A percentile compares a stretch with the other conserved stretches of the same genome.
phyloP scores from a whole-genome alignment of 768 basidiomycete genomes.

The Rhodocollybia butyracea region DNA sequence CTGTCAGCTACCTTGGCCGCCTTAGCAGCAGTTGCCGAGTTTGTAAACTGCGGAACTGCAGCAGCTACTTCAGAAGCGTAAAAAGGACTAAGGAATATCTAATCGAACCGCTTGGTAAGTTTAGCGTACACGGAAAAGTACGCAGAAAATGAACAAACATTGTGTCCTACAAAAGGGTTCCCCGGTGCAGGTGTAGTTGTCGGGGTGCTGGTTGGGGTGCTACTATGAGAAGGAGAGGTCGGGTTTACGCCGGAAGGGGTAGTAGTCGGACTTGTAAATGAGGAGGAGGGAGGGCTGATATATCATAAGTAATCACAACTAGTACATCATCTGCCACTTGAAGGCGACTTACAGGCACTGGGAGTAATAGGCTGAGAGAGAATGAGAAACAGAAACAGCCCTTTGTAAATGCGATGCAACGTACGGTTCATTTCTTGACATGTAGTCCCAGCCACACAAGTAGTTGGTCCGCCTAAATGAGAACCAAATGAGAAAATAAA shows the following conservation, averaged over 20 bases:
- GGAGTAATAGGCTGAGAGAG: no score
- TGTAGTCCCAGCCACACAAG: conserved; percentile 7
- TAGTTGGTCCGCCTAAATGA: conserved; percentile 6
- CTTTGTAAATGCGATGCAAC: neutral
- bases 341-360: neutral
- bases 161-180: conserved; percentile 52
- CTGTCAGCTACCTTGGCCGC: conserved; percentile 50
- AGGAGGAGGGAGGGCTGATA: conserved; percentile 2
- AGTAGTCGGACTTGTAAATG: neutral
- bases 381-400: neutral
- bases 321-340: neutral
- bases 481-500: neutral
- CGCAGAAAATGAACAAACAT: conserved; percentile 23
- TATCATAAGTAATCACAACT: neutral
- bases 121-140: neutral
- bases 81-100: conserved; percentile 53
- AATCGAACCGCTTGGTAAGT: neutral
- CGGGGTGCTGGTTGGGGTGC: conserved; percentile 27
- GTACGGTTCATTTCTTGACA: conserved; percentile 1
- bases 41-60: conserved; percentile 46
- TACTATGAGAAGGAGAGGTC: conserved; percentile 22
- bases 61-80: conserved; percentile 53
- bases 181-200: conserved; percentile 39
- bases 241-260: conserved; percentile 14
- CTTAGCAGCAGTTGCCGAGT: conserved; percentile 46